Evolutionary conservation across 768 basidiomycete species (phyloP).

Genomic region (Calvatia gigantea): DNA sequence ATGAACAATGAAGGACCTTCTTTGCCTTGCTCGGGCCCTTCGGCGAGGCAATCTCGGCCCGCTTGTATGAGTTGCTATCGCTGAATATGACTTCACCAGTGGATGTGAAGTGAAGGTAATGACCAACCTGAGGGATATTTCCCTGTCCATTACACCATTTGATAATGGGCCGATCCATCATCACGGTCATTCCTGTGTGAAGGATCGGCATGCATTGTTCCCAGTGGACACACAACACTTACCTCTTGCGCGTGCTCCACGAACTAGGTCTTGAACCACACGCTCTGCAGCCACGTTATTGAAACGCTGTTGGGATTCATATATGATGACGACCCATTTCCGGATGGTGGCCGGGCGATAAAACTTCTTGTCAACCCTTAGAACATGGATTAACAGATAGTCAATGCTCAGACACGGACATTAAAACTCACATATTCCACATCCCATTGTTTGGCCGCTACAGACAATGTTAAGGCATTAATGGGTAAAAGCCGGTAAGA

Average conservation of each 20-base stretch:
- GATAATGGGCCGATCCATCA: constrained; percentile 41
- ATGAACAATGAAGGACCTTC: constrained; percentile 57
- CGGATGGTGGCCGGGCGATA: constrained; percentile 49
- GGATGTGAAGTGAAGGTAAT: background rate
- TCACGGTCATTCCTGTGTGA: constrained; percentile 54
- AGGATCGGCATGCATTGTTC: constrained; percentile 38
- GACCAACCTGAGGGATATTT: constrained; percentile 34
- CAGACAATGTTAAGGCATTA: background rate
- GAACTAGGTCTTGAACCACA: constrained; percentile 50
- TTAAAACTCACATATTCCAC: constrained; percentile 58
- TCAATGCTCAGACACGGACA: constrained; percentile 20
- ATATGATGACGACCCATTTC: constrained; percentile 64
- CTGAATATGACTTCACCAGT: constrained; percentile 27
- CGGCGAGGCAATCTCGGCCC: constrained; percentile 39
- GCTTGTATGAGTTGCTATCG: constrained; percentile 47
- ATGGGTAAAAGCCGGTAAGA: constrained; percentile 16
- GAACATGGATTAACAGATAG: background rate
- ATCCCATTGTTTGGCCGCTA: constrained; percentile 58
- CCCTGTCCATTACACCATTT: constrained; percentile 59
- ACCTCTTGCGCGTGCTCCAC: constrained; percentile 55
- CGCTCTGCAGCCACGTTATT: constrained; percentile 36
- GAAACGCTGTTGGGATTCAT: constrained; percentile 59
- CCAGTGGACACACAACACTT: constrained; percentile 24
- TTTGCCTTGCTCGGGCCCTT: constrained; percentile 24
- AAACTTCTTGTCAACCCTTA: constrained; percentile 70